Conservation (phyloP, 2,329 filamentous ascomycete species). For the Calonectria multiphialidica region DNA sequence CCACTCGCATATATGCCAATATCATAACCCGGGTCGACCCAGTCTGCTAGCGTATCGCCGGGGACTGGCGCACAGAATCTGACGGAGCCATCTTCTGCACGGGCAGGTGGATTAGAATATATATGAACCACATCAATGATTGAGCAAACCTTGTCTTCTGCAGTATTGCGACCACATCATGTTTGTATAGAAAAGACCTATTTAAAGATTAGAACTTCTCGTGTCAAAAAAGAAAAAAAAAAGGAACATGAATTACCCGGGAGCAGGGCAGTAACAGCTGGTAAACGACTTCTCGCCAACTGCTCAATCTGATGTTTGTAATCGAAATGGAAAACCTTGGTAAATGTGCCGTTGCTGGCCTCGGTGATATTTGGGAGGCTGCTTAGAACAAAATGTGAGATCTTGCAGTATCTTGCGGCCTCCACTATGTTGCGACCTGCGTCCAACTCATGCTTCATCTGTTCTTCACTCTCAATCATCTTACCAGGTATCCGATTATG, state of each 20-base stretch:
- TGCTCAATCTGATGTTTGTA: constrained; percentile 28
- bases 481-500: constrained; percentile 18
- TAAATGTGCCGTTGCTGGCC: constrained; percentile 17
- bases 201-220: background rate
- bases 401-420: constrained; percentile 18
- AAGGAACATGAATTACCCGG: constrained; percentile 19
- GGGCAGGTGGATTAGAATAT: background rate
- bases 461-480: constrained; percentile 18
- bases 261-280: constrained; percentile 20
- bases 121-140: background rate
- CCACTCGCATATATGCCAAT: constrained; percentile 24
- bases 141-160: constrained; percentile 6
- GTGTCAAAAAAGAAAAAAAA: background rate
- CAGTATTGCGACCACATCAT: constrained; percentile 29
- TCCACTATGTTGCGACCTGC: constrained; percentile 29
- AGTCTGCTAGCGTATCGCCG: constrained; percentile 15
- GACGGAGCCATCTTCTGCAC: constrained; percentile 24
- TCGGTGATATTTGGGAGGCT: constrained; percentile 23
- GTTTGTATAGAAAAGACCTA: constrained; percentile 33
- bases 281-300: constrained; percentile 9
- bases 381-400: constrained; percentile 32
- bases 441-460: constrained; percentile 27
- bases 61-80: constrained; percentile 28
- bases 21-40: constrained; percentile 29
- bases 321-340: constrained; percentile 27